Conservation (phyloP, 2,329 filamentous ascomycete genomes). For the Cladophialophora bantiana region DNA sequence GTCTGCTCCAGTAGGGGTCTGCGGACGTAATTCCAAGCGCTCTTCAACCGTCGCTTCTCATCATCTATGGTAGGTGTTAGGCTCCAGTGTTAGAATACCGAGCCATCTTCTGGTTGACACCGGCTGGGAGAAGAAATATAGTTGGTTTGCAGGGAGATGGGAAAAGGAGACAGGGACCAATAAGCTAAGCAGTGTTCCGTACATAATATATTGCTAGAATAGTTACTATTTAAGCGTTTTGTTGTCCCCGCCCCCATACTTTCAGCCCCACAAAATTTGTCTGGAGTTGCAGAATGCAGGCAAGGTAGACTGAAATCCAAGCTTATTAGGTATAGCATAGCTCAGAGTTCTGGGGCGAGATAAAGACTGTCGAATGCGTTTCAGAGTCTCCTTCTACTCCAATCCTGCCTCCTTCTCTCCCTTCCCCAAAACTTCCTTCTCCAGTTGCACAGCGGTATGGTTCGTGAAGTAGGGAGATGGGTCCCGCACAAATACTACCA, state of each 20-base stretch:
- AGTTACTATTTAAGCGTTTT: too few relatives aligned
- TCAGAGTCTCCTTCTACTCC: not conserved
- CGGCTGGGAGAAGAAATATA: not conserved
- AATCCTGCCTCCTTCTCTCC: not conserved
- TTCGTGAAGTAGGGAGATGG: slow-evolving; percentile 22
- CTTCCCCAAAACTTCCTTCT: slow-evolving; percentile 8
- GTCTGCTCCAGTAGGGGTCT: not conserved
- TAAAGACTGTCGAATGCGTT: not conserved
- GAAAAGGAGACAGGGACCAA: not conserved
- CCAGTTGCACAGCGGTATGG: slow-evolving; percentile 15
- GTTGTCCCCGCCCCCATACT: not conserved
- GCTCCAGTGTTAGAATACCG: not conserved
- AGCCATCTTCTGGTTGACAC: not conserved
- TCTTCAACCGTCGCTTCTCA: not conserved
- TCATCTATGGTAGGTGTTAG: not conserved
- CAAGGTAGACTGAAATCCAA: not conserved
- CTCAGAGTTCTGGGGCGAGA: not conserved
- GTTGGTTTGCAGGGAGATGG: not conserved
- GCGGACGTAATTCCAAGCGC: not conserved
- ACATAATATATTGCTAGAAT: too few relatives aligned
- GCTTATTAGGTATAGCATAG: not conserved
- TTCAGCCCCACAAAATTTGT: not conserved
- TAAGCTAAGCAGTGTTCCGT: not conserved
- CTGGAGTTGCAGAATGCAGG: not conserved
- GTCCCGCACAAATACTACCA: slow-evolving; percentile 1